Evolutionary conservation across 73 alveolate species (phyloP), one percentile per base, ranked within the genome.

Genomic region (Paramecium octaurelia): DNA sequence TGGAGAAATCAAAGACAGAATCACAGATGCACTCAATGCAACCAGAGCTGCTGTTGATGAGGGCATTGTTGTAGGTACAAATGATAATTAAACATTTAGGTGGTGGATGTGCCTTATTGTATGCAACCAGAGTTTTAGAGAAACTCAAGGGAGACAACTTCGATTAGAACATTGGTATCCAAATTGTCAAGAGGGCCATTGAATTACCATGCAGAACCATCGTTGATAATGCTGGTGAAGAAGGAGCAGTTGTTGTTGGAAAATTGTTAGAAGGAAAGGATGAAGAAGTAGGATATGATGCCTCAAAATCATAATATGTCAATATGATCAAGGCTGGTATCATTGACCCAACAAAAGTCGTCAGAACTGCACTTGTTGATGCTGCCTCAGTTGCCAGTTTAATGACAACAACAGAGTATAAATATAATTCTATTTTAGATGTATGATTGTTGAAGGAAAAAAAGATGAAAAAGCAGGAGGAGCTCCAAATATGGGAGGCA

Each of bases 341-440:
- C 93, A 98, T 98, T 50, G 99, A 98, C 85, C 99, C 99, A 90
- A 97, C 99, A 58, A 98, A 98, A 95, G 99, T 98, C 68, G 99
- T 98, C 29, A 97, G 99, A 93, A 96, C 99, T 46, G 99, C 99
- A 21, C 89, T 98, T 44, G 98, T 95, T 57, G 99, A 97, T 86
- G 98, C 99, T 44, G 97, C 99, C 8, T 96, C 98, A 9, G 99
- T 98, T 73, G 99, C 99, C 57, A 92, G 98, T 21, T 88, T 97
- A 48, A 97, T 98, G 99, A 93, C 98, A 68, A 98, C 99, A 31
- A 96, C 99, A 69, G 99, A 98, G 93, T 98, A 95, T 31, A 88
- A 85, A 92, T 84, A 86, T 48, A 95, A 94, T 46, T 95, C 92
- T 38, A 60, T 69, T 35, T 92, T 86, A 94, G 92, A 59, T 84